Percentiles rank a stretch among this genome's conserved stretches.
These are phyloP conservation scores for Hura crepitans DNA, from an alignment of 441 rosid species.

Conservation along the genomic window DNA sequence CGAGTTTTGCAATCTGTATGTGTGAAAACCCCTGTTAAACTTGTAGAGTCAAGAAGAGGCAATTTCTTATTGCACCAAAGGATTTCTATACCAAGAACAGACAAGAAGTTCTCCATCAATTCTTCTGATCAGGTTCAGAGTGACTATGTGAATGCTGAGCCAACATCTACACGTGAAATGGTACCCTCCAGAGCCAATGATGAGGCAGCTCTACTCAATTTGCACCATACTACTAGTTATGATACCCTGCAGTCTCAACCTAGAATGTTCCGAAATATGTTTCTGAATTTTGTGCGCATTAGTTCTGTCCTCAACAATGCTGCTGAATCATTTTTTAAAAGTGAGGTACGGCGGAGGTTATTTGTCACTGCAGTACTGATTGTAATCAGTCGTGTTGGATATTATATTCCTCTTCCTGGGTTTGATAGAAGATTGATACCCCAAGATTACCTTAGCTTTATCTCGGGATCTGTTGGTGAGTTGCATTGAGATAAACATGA, in stretches of 20 bases:
- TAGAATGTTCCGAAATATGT: conserved; percentile 64
- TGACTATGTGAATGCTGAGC: conserved; percentile 38
- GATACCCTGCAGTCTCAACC: conserved; percentile 32
- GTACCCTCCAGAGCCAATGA: conserved; percentile 32
- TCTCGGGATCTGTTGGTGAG: conserved; percentile 86
- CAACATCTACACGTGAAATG: conserved; percentile 32
- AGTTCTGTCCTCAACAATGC: conserved; percentile 69
- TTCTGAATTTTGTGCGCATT: conserved; percentile 60
- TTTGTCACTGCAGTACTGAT: conserved; percentile 70
- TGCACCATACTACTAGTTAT: conserved; percentile 25
- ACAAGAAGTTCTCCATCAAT: conserved; percentile 30
- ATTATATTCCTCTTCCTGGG: conserved; percentile 89
- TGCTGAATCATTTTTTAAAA: conserved; percentile 77
- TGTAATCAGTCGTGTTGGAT: conserved; percentile 77
- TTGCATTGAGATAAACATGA: not conserved
- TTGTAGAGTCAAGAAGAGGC: conserved; percentile 24
- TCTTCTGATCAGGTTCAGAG: conserved; percentile 45
- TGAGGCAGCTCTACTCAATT: conserved; percentile 23
- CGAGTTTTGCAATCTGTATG: conserved; percentile 20
- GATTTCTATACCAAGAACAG: conserved; percentile 24
- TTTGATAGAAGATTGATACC: conserved; percentile 85
- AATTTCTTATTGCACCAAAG: conserved; percentile 26
- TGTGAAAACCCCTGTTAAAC: conserved; percentile 23
- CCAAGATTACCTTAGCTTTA: conserved; percentile 86
- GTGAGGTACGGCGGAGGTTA: conserved; percentile 83